Evolutionary conservation across 1,284 basidiomycete species (phyloP).

Genomic region (Salmacisia buchloeana): DNA sequence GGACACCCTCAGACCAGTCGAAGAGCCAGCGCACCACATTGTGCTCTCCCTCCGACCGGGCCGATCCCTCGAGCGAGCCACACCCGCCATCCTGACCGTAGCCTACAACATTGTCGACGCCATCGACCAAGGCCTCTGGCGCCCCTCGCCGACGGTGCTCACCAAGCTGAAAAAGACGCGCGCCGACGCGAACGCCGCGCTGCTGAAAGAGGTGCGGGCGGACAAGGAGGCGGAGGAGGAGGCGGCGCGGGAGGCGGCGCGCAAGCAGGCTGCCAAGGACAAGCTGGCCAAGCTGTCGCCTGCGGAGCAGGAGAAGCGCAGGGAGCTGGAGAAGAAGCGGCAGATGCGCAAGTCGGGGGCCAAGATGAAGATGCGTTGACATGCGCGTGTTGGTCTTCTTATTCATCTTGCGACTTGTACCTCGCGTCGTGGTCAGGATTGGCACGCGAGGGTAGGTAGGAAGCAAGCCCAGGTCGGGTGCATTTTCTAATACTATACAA

Average conservation of each 20-base stretch:
- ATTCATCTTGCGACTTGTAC: too few species aligned
- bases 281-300: constrained; percentile 43
- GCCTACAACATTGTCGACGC: constrained; percentile 45
- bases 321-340: constrained; percentile 44
- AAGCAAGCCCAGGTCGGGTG: too few species aligned
- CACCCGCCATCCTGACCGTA: constrained; percentile 33
- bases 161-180: constrained; percentile 37
- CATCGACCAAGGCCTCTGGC: constrained; percentile 19
- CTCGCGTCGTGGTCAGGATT: too few species aligned
- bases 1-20: constrained; percentile 15
- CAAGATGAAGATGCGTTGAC: too few species aligned
- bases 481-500: too few species aligned
- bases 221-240: constrained; percentile 32
- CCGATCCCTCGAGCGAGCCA: constrained; percentile 19
- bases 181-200: constrained; percentile 30
- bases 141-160: constrained; percentile 19
- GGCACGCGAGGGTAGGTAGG: too few species aligned
- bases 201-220: constrained; percentile 30
- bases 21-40: constrained; percentile 30
- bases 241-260: constrained; percentile 36
- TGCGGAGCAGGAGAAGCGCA: constrained; percentile 45
- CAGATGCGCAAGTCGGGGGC: constrained; percentile 27
- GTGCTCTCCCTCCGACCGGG: constrained; percentile 38
- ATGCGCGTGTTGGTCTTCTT: too few species aligned
- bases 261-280: constrained; percentile 36